A percentile compares a stretch with the other conserved stretches of the same genome.
Conservation (phyloP, 2,329 filamentous ascomycete species). For the Sporothrix protearum region DNA sequence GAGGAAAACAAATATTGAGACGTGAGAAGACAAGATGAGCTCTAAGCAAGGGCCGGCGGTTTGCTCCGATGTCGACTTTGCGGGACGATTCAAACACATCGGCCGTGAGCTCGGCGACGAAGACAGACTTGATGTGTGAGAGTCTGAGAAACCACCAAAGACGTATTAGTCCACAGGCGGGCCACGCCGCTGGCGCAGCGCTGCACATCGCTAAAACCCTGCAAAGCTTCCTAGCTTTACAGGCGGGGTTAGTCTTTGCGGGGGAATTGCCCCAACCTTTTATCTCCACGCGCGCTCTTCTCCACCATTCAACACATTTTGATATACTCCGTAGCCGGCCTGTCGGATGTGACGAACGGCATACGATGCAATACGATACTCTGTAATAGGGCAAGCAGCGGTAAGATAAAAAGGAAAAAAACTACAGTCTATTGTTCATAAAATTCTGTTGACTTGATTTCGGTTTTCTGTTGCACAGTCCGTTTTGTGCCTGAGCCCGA, state of each 20-base stretch:
- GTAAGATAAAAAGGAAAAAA: no score
- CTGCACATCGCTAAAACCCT: slow-evolving; percentile 4
- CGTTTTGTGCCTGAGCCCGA: neutral
- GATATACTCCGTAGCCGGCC: slow-evolving; percentile 4
- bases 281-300: neutral
- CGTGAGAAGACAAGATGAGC: neutral
- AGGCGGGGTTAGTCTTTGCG: neutral
- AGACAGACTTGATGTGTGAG: no score
- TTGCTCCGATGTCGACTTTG: slow-evolving; percentile 9
- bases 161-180: slow-evolving; percentile 5
- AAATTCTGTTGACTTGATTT: neutral
- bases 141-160: neutral
- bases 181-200: neutral
- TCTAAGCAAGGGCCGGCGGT: neutral
- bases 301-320: neutral
- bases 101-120: neutral
- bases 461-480: neutral
- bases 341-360: neutral
- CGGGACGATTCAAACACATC: neutral
- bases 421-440: neutral
- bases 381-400: no score
- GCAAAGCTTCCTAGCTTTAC: neutral
- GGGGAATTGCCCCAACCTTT: neutral
- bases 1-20: neutral
- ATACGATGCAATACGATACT: no score